Evolutionary conservation across 345 rosid genomes (phyloP).

Genomic region (Corchorus capsularis): DNA sequence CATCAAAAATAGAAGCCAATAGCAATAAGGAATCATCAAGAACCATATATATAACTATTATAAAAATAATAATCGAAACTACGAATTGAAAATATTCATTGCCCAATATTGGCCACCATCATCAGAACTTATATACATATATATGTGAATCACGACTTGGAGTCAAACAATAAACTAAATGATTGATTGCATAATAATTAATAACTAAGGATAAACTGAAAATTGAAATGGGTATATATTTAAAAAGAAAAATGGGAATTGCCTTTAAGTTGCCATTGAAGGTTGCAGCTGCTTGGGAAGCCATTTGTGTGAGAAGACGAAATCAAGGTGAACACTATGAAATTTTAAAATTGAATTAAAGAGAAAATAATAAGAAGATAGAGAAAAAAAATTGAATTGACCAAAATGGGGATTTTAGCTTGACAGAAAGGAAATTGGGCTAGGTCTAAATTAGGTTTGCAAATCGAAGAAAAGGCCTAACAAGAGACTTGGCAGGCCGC

Average conservation of each 20-base stretch:
- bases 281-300: slow-evolving; percentile 50
- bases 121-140: not conserved
- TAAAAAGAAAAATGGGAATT: not conserved
- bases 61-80: not conserved
- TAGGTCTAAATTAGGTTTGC: too few relatives aligned
- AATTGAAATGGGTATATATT: not conserved
- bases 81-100: not conserved
- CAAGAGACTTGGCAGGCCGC: too few relatives aligned
- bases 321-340: too few relatives aligned
- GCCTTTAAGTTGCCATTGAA: slow-evolving; percentile 64
- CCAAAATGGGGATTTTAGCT: too few relatives aligned
- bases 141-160: not conserved
- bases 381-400: too few relatives aligned
- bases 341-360: too few relatives aligned
- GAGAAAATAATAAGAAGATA: too few relatives aligned
- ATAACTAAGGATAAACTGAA: not conserved
- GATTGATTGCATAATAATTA: not conserved
- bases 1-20: not conserved
- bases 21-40: too few relatives aligned
- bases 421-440: too few relatives aligned
- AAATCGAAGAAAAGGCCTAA: too few relatives aligned
- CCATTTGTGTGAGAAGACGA: slow-evolving; percentile 35
- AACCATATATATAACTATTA: not conserved
- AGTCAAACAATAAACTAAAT: not conserved
- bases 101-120: not conserved